Conservation (phyloP, 2,329 filamentous ascomycete species). For the Paracorniculantispora psalliotae region DNA sequence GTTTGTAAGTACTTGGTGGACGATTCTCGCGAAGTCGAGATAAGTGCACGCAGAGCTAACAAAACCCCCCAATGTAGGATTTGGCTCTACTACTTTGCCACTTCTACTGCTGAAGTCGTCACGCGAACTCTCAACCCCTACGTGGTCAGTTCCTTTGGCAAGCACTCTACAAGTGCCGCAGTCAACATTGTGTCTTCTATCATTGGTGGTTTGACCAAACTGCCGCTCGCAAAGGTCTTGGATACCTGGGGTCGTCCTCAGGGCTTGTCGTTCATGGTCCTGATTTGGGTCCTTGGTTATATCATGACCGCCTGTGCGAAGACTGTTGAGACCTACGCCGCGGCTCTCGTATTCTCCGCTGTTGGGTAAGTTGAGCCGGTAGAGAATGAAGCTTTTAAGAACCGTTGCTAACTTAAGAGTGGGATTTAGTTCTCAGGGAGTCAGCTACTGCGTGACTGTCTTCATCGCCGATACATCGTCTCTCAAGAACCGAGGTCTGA, state of each 20-base stretch:
- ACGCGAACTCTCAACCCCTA: conserved; percentile 39
- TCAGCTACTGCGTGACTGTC: conserved; percentile 43
- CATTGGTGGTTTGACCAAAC: conserved; percentile 56
- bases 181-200: conserved; percentile 50
- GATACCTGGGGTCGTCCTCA: conserved; percentile 64
- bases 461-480: conserved; percentile 65
- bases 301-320: conserved; percentile 62
- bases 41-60: neutral
- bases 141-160: conserved; percentile 45
- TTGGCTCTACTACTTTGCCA: conserved; percentile 37
- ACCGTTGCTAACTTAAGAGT: neutral
- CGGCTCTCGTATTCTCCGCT: conserved; percentile 61
- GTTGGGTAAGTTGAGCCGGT: conserved; percentile 41
- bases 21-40: neutral
- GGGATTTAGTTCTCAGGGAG: conserved; percentile 29
- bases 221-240: conserved; percentile 62
- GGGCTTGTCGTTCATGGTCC: conserved; percentile 51
- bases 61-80: conserved; percentile 22
- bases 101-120: conserved; percentile 33
- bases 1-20: conserved; percentile 30
- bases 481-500: conserved; percentile 60
- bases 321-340: conserved; percentile 56
- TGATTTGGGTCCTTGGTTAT: conserved; percentile 46
- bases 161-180: conserved; percentile 51
- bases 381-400: neutral